Base-by-base conservation (phyloP, 352 stramenopile species). In the Phytophthora vignae region DNA sequence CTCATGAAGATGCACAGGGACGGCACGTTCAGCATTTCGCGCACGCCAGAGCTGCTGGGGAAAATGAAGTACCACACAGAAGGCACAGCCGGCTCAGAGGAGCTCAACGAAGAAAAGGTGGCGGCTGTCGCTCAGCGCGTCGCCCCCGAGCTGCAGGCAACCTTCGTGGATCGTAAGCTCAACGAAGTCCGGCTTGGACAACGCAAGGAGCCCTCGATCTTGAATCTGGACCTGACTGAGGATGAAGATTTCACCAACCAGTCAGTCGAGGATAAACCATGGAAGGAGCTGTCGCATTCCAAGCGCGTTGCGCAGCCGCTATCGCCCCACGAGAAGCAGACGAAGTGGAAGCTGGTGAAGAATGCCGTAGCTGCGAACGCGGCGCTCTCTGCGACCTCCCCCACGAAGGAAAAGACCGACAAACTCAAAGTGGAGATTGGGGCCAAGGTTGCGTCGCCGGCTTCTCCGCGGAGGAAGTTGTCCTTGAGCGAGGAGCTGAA, bases 1-100 rank as follows among this genome's bases (percentile, higher is more conserved):
- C 78, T 94, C 19, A 83, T 90, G 12, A 76, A 88, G 57, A 92
- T 94, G 86, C 84, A 94, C 67, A 86, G 90, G 58, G 79, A 92
- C 54, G 86, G 84, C 19, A 91, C 77, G 11, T 94, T 94, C 74
- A 94, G 83, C 42, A 90, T 94, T 55, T 75, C 88, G 11, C 84
- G 86, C n/a, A 94, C 84, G 0, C 86, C 86, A 4, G 86, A 91
- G 48, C 21, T 94, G 15, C 71, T 94, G 14, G 80, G 59, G 19
- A 81, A 81, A 14, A 92, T 91, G 85, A 82, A 86, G n/a, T 83
- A 77, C 31, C 83, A 91, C 65, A 92, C 86, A 0, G 84, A 92
- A 73, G 86, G 86, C 15, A 69, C 87, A 8, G 86, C 83, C 0
- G 86, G 83, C 1, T 71, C 83, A 4, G 73, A 75, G 0, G 82